Evolutionary conservation across 441 rosid species (phyloP).

Genomic region (Pelargonium citronellum): DNA sequence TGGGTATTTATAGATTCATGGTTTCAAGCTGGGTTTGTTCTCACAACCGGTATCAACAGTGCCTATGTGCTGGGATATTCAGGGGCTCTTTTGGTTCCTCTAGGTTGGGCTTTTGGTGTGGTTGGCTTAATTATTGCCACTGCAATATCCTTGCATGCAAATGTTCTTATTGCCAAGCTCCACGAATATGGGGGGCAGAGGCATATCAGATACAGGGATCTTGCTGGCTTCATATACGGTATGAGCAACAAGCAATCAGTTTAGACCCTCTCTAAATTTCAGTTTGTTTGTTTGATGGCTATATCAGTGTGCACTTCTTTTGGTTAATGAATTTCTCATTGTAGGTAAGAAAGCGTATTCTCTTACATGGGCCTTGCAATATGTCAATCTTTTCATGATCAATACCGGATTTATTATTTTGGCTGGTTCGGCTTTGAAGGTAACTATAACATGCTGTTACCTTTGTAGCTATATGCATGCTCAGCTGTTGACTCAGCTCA

Average conservation of each 20-base stretch:
- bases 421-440: constrained; percentile 87
- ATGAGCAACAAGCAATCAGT: constrained; percentile 10
- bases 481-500: not conserved
- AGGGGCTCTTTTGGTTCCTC: constrained; percentile 78
- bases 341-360: constrained; percentile 72
- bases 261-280: not conserved
- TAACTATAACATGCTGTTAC: constrained; percentile 14
- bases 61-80: constrained; percentile 89
- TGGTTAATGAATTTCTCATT: constrained; percentile 18
- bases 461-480: not conserved
- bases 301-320: constrained; percentile 1
- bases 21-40: constrained; percentile 79
- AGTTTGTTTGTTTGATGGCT: not conserved
- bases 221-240: constrained; percentile 81
- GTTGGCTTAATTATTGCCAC: constrained; percentile 69
- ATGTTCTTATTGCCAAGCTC: constrained; percentile 70
- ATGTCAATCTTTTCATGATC: constrained; percentile 86
- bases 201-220: constrained; percentile 91
- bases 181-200: constrained; percentile 86
- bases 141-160: constrained; percentile 65
- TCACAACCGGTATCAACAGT: constrained; percentile 85
- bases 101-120: constrained; percentile 77
- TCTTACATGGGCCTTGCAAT: constrained; percentile 76
- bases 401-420: constrained; percentile 81
- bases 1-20: constrained; percentile 63